A percentile compares a stretch with the other conserved stretches of the same genome.
These are phyloP conservation scores for Novakomyces olei DNA, from an alignment of 805 yeast species.

Conservation along the genomic window DNA sequence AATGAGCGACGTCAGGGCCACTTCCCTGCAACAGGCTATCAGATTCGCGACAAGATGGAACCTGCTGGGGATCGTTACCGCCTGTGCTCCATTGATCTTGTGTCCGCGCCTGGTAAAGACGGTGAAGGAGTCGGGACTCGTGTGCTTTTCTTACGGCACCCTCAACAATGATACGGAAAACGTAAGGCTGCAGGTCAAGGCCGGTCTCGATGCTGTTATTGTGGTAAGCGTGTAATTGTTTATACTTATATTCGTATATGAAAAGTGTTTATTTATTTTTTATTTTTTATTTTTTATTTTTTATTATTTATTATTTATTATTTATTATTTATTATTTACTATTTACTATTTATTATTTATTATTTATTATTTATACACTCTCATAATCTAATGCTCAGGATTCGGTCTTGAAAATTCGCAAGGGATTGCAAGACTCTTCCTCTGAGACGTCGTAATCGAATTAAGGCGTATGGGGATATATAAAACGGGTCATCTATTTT, in stretches of 20 bases:
- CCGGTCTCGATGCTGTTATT: constrained; percentile 97
- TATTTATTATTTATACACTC: too few relatives aligned
- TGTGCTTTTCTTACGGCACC: constrained; percentile 78
- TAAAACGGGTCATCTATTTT: too few relatives aligned
- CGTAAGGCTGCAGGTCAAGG: constrained; percentile 66
- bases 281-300: too few relatives aligned
- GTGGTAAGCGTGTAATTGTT: constrained; percentile 80
- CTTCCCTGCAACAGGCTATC: constrained; percentile 73
- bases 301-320: too few relatives aligned
- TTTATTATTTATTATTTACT: too few relatives aligned
- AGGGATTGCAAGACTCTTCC: constrained; percentile 31
- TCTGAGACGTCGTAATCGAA: background rate
- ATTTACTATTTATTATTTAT: too few relatives aligned
- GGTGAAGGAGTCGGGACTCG: constrained; percentile 77
- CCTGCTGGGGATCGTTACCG: constrained; percentile 73
- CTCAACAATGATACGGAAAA: constrained; percentile 66
- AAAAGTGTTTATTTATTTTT: too few relatives aligned
- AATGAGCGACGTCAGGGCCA: constrained; percentile 84
- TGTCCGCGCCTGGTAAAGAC: constrained; percentile 71
- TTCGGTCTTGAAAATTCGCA: constrained; percentile 41
- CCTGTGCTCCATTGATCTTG: constrained; percentile 63
- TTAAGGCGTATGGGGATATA: background rate
- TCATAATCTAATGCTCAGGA: too few relatives aligned
- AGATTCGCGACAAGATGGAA: constrained; percentile 84
- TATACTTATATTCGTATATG: too few relatives aligned